Base-by-base conservation (phyloP, 2,329 filamentous ascomycete genomes). In the Huntiella bhutanensis region DNA sequence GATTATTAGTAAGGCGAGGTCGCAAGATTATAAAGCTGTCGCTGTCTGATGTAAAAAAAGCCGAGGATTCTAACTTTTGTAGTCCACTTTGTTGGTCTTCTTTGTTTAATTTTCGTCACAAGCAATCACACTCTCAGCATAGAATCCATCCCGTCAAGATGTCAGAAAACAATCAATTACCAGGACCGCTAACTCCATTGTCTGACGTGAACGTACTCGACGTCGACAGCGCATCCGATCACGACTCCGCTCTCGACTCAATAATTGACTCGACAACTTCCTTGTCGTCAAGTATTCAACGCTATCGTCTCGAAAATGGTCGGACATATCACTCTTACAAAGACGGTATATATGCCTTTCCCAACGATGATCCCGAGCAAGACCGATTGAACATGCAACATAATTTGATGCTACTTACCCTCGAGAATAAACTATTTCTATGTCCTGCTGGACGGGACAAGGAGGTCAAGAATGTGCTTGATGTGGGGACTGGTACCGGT, bases 401-500 rank as follows among this genome's bases (percentile, higher is more conserved):
- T 46, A 56, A 62, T 19, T 50, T 62, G 0, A 61, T 59, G 33
- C 44, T 51, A 0, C 51, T 64, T 10, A 62, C 59, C 0, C 53
- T 61, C 12, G 55, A 57, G 1, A 54, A 55, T 8, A 57, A 56
- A 37, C 53, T 63, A 0, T 57, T 52, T 34, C 36, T 56, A 0
- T 53, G 52, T 1, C 62, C 62, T 0, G 43, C 32, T 11, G 41
- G 41, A 12, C 32, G 47, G 8, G 49, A 56, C 17, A 16, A 33
- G n/a, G 4, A 54, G 43, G 11, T 54, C 52, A 43, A 49, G 4
- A 57, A 55, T 3, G 56, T 63, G 5, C 56, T 71, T 1, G 68
- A 71, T 53, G 53, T 67, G 19, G 67, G 67, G n/a, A 69, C 65
- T 1, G 67, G 67, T 0, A 70, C 67, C 2, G 66, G 66, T 13